Base-by-base conservation (phyloP, 805 yeast genomes). In the Starmerella riodocensis region DNA sequence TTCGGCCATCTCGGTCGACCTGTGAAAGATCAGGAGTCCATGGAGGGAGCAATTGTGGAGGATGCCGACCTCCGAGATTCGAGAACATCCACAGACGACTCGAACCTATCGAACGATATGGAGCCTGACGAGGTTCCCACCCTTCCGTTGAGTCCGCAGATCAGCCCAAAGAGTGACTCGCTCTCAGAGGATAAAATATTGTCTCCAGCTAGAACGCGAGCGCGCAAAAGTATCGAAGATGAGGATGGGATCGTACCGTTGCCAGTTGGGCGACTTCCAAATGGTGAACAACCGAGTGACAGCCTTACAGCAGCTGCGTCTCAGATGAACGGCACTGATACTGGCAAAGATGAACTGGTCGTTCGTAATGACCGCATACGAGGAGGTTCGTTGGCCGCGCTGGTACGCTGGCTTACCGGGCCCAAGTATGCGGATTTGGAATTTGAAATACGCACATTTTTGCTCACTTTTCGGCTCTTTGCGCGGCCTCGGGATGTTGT, bases 381-480 rank as follows among this genome's bases (percentile, higher is more conserved):
- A 4, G 64, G 60, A 4, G 64, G 61, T 6, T 48, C 64, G 1
- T 30, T 58, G n/a, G 47, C 47, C 18, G 58, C 55, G 4, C 40
- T 60, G 7, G 42, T 60, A 6, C 37, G 42, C n/a, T 46, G 54
- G 46, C 40, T 60, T 24, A 52, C 56, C 6, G 51, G 46, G 22
- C 17, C 34, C 6, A 25, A 33, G 21, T 39, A 8, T 20, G 30
- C 14, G 13, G 18, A 27, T 12, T 33, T 31, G 13, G 46, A 42
- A 28, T 34, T 42, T 27, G 42, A 42, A 43, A 65, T 73, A 3
- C 73, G 91, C 0, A 73, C 91, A 0, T 81, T 85, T 53, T 74
- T 86, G 61, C 63, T 83, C 39, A 76, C 82, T 30, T 84, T 78
- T 61, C 68, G 85, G 50, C 71, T 73, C 40, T 86, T 78, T 58